phyloP scores from a whole-genome alignment of 192 early-diverging fungal species.

The Gonapodya sp. region DNA sequence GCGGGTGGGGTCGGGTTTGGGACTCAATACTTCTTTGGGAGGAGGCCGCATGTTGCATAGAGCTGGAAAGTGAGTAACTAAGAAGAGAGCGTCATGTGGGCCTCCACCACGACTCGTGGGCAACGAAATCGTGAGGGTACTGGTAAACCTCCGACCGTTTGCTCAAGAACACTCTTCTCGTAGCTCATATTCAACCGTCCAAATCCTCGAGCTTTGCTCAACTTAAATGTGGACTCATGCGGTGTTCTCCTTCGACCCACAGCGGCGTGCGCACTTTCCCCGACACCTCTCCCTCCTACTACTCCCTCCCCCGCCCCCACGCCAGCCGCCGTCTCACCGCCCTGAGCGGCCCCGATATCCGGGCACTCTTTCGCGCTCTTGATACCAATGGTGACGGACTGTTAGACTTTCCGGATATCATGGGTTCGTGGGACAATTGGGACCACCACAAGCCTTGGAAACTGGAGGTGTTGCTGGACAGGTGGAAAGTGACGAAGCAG shows the following conservation, averaged over 20 bases:
- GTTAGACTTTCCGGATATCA: neutral
- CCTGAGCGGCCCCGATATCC: neutral
- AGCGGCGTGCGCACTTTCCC: neutral
- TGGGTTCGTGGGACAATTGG: neutral
- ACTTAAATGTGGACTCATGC: neutral
- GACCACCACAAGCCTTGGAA: neutral
- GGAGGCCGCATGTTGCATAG: neutral
- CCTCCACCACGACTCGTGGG: too few relatives aligned
- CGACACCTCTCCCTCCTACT: neutral
- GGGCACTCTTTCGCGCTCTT: neutral
- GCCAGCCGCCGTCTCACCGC: neutral
- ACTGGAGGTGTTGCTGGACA: neutral
- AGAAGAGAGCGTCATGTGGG: too few relatives aligned
- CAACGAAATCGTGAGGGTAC: too few relatives aligned
- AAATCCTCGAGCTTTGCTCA: too few relatives aligned
- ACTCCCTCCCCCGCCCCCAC: neutral
- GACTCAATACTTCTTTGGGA: neutral
- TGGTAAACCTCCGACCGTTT: too few relatives aligned
- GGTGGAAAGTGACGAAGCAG: neutral
- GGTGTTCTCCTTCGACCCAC: neutral
- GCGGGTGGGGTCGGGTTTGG: neutral
- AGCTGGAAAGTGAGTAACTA: neutral
- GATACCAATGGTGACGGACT: neutral
- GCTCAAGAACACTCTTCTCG: too few relatives aligned
- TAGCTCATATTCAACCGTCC: too few relatives aligned